phyloP scores from a whole-genome alignment of 2,329 filamentous ascomycete genomes.

The Trichophyton benhamiae region DNA sequence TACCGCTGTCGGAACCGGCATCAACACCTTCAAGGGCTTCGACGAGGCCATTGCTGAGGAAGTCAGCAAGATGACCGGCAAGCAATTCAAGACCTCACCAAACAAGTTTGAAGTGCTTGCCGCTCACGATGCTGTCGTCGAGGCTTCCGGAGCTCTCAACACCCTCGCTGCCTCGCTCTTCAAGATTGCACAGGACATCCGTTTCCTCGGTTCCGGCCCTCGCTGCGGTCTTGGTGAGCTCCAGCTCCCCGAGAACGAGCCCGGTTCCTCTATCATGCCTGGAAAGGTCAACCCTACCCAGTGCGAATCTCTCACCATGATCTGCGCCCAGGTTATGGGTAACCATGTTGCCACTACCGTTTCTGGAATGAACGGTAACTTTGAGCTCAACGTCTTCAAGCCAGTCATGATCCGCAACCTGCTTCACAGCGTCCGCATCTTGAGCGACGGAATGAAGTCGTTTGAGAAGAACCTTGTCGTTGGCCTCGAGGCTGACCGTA shows the following conservation, averaged over 20 bases:
- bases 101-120: conserved; percentile 99
- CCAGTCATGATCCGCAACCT: conserved; percentile 91
- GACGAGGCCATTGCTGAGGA: conserved; percentile 85
- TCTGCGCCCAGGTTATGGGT: conserved; percentile 94
- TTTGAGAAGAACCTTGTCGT: conserved; percentile 89
- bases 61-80: conserved; percentile 84
- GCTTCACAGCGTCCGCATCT: conserved; percentile 76
- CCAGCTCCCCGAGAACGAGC: conserved; percentile 91
- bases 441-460: conserved; percentile 84
- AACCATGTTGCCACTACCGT: conserved; percentile 91
- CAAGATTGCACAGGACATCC: conserved; percentile 97
- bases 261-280: conserved; percentile 95
- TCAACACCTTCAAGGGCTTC: conserved; percentile 96
- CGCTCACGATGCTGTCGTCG: conserved; percentile 88
- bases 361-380: conserved; percentile 93
- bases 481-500: conserved; percentile 85
- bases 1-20: conserved; percentile 89
- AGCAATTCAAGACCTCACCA: conserved; percentile 85
- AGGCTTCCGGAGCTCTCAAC: conserved; percentile 87
- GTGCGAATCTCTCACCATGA: conserved; percentile 94
- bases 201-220: conserved; percentile 90
- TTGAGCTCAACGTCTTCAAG: conserved; percentile 98
- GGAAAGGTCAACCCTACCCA: conserved; percentile 99
- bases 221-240: conserved; percentile 93
- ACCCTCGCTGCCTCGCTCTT: conserved; percentile 81